These are phyloP conservation scores for Pholiota molesta DNA, from an alignment of 768 basidiomycete species.

Conservation along the genomic window DNA sequence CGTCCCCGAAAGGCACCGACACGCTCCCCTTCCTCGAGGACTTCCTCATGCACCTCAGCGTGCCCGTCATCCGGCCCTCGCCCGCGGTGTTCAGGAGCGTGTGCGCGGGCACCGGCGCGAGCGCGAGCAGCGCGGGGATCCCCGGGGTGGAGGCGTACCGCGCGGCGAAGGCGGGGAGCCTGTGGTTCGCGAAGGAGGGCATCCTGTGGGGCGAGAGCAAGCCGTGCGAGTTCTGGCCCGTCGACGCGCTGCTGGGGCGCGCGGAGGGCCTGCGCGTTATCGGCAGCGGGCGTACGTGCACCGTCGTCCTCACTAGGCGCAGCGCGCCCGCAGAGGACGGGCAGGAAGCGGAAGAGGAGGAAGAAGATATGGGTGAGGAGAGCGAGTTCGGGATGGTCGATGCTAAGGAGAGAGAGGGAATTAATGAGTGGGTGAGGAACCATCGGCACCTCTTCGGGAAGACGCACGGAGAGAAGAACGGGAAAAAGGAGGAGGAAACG, in stretches of 20 bases:
- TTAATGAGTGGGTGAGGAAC: constrained; percentile 65
- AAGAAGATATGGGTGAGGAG: constrained; percentile 54
- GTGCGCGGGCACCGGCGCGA: constrained; percentile 39
- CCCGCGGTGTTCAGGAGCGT: constrained; percentile 59
- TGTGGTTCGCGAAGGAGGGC: constrained; percentile 73
- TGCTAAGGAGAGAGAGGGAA: constrained; percentile 64
- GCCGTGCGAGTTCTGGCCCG: constrained; percentile 77
- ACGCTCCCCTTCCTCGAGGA: constrained; percentile 51
- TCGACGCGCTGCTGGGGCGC: constrained; percentile 56
- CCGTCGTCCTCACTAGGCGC: constrained; percentile 55
- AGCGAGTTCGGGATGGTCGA: constrained; percentile 77
- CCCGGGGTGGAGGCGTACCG: constrained; percentile 73
- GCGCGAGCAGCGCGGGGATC: constrained; percentile 44
- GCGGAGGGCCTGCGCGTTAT: constrained; percentile 55
- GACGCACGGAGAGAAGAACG: constrained; percentile 19
- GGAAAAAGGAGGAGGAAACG: constrained; percentile 15
- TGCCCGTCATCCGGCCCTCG: constrained; percentile 52
- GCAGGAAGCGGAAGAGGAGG: constrained; percentile 25
- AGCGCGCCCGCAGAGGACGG: constrained; percentile 23
- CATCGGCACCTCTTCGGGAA: constrained; percentile 62
- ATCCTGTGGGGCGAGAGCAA: constrained; percentile 77
- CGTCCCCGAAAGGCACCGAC: constrained; percentile 52
- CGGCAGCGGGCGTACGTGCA: constrained; percentile 69
- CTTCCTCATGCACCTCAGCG: constrained; percentile 53
- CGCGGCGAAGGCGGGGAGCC: constrained; percentile 67